Percentiles rank a stretch among this genome's conserved stretches.
Conservation (phyloP, 73 alveolate genomes). For the Paraurostyla sp. region DNA sequence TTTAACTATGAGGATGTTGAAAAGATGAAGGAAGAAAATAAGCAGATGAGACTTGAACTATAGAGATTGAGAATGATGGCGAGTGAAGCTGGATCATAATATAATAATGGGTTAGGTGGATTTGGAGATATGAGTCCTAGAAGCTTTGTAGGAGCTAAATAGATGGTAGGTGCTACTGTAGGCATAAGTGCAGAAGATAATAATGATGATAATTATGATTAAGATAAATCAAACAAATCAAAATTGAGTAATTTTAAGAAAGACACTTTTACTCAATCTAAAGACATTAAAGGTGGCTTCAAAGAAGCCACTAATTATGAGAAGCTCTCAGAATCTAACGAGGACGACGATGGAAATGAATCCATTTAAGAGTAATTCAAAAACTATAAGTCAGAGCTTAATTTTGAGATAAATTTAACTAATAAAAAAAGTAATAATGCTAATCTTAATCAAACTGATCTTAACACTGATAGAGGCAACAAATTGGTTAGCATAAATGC, state of each 20-base stretch:
- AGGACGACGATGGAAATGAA: neutral
- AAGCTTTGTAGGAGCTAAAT: neutral
- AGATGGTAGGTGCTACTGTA: neutral
- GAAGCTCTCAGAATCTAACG: neutral
- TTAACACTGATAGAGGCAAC: slow-evolving; percentile 9
- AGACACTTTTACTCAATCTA: too few species aligned
- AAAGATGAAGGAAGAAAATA: slow-evolving; percentile 81
- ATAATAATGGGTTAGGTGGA: too few species aligned
- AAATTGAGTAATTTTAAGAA: too few species aligned
- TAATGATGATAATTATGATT: neutral
- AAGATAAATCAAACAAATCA: neutral
- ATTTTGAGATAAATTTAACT: slow-evolving; percentile 1
- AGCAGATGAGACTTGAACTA: slow-evolving; percentile 77
- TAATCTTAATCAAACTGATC: neutral
- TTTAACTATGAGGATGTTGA: slow-evolving; percentile 78
- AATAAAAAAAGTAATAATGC: neutral
- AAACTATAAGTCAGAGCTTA: slow-evolving; percentile 29
- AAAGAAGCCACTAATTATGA: too few species aligned
- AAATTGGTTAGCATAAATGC: neutral
- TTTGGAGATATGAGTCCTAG: slow-evolving; percentile 47
- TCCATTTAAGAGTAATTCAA: slow-evolving; percentile 35
- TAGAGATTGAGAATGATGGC: slow-evolving; percentile 22
- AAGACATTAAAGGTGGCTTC: too few species aligned
- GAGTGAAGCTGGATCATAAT: slow-evolving; percentile 20
- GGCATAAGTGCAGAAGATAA: neutral